phyloP scores from a whole-genome alignment of 2,329 filamentous ascomycete genomes.

The Botrytis aclada region DNA sequence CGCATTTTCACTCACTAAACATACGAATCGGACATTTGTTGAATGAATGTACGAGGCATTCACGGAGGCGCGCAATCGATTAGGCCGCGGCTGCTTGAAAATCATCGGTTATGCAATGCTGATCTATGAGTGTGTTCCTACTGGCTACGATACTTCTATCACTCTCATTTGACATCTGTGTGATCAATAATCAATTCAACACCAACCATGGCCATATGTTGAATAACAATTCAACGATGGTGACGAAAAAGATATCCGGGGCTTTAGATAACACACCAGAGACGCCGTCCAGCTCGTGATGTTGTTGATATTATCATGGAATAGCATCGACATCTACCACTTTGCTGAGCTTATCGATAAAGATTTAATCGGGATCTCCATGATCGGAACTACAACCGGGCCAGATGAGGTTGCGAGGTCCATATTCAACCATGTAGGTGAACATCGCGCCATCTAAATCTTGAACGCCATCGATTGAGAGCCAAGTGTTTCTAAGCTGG shows the following conservation, averaged over 20 bases:
- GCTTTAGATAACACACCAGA: neutral
- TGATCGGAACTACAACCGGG: conserved; percentile 6
- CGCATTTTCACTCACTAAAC: neutral
- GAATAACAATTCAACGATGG: neutral
- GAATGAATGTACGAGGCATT: neutral
- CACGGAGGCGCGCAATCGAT: neutral
- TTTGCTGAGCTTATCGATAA: neutral
- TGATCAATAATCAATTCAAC: neutral
- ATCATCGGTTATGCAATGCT: neutral
- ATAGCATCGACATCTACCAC: neutral
- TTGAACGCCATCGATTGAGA: conserved; percentile 43
- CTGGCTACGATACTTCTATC: neutral
- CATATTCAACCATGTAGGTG: conserved; percentile 38
- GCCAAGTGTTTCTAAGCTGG: conserved; percentile 29
- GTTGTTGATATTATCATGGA: neutral
- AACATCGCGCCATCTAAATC: conserved; percentile 41
- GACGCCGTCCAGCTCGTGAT: neutral
- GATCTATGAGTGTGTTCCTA: neutral
- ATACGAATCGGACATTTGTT: neutral
- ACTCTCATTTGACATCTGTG: neutral
- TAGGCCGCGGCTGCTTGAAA: neutral
- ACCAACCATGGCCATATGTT: neutral
- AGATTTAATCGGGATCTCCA: neutral
- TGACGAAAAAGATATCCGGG: neutral
- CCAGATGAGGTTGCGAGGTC: conserved; percentile 1